Conservation (phyloP, 192 early-diverging fungal genomes). For the Cladochytrium replicatum region DNA sequence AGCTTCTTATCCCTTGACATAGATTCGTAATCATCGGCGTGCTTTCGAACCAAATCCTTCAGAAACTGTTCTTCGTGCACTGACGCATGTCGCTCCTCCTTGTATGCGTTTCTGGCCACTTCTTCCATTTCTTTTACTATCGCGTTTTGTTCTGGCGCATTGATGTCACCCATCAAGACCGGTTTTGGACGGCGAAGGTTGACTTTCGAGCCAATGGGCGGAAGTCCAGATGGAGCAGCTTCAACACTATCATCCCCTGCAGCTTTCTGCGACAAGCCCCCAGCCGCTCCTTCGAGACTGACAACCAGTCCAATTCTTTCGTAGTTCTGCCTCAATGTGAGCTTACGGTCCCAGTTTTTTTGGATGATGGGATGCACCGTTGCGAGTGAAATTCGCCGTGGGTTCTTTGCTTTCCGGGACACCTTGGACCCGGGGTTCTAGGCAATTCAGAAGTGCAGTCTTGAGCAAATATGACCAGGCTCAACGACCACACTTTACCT, state of each 20-base stretch:
- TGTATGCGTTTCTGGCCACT: constrained; percentile 2
- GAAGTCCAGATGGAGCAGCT: constrained; percentile 5
- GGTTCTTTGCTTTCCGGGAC: constrained; percentile 29
- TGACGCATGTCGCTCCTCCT: constrained; percentile 14
- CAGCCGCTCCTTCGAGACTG: constrained; percentile 36
- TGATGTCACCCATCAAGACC: background rate
- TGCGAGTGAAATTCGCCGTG: constrained; percentile 29
- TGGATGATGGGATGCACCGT: constrained; percentile 25
- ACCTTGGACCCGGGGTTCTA: constrained; percentile 25
- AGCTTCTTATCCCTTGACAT: constrained; percentile 40
- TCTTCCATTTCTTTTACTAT: constrained; percentile 10
- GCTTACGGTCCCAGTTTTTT: constrained; percentile 41
- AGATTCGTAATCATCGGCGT: constrained; percentile 31
- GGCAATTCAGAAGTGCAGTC: too few relatives aligned
- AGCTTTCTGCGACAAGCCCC: constrained; percentile 20
- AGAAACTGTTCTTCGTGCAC: constrained; percentile 28
- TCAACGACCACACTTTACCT: too few relatives aligned
- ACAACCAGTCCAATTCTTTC: constrained; percentile 33
- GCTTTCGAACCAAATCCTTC: constrained; percentile 22
- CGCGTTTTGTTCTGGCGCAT: constrained; percentile 3
- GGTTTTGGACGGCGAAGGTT: constrained; percentile 2
- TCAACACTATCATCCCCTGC: background rate
- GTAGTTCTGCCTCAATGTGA: constrained; percentile 47
- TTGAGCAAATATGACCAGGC: too few relatives aligned
- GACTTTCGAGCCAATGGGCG: constrained; percentile 5